phyloP scores from a whole-genome alignment of 768 basidiomycete species.

The Phylloporus sp. region DNA sequence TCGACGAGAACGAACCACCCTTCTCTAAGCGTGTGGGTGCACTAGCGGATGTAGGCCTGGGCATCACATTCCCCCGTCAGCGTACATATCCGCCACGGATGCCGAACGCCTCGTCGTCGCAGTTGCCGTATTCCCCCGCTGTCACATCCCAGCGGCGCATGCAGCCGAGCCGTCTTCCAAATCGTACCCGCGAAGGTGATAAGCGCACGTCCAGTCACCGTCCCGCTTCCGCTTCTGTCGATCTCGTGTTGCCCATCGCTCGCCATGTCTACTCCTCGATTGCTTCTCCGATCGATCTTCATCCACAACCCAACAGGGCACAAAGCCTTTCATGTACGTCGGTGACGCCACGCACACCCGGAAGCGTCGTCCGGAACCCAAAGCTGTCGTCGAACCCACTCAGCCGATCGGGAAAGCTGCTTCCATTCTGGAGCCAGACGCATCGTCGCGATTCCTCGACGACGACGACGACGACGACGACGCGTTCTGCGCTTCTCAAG shows the following conservation, averaged over 20 bases:
- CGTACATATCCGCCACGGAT: conserved; percentile 6
- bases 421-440: conserved; percentile 17
- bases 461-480: conserved; percentile 2
- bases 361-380: conserved; percentile 2
- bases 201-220: conserved; percentile 12
- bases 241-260: conserved; percentile 13
- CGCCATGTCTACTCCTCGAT: background rate
- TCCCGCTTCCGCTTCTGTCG: conserved; percentile 18
- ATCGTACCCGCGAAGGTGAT: conserved; percentile 13
- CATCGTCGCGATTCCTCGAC: background rate
- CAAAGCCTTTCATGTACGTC: conserved; percentile 8
- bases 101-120: conserved; percentile 8
- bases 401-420: conserved; percentile 6
- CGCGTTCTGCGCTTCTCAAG: background rate
- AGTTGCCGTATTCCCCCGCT: background rate
- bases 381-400: conserved; percentile 9
- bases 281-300: conserved; percentile 26
- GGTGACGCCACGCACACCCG: background rate
- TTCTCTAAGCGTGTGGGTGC: background rate
- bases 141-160: conserved; percentile 5
- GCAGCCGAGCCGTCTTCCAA: conserved; percentile 1
- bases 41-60: conserved; percentile 1
- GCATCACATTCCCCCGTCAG: conserved; percentile 14
- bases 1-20: conserved; percentile 22
- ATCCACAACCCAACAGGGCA: conserved; percentile 8